Evolutionary conservation across 768 basidiomycete genomes (phyloP).

Genomic region (Mycena pura): DNA sequence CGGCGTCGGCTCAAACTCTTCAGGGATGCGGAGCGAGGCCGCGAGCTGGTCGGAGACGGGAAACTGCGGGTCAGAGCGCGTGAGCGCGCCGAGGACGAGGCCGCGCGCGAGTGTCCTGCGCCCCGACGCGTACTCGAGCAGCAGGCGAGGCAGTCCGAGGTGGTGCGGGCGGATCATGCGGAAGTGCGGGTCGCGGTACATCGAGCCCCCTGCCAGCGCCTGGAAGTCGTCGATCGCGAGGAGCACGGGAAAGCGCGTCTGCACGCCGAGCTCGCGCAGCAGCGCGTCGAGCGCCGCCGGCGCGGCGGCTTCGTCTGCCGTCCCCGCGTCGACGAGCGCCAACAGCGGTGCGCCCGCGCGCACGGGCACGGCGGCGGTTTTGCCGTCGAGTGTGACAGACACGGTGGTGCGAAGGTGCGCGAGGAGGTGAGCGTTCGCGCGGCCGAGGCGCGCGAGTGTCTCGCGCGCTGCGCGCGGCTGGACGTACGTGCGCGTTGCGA

Average conservation of each 20-base stretch:
- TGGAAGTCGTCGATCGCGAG: slow-evolving; percentile 91
- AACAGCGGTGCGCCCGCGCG: slow-evolving; percentile 54
- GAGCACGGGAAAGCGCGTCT: slow-evolving; percentile 80
- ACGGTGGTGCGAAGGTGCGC: slow-evolving; percentile 46
- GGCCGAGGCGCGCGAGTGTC: slow-evolving; percentile 65
- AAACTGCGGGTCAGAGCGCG: slow-evolving; percentile 64
- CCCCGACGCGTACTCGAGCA: slow-evolving; percentile 83
- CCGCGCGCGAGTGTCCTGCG: slow-evolving; percentile 71
- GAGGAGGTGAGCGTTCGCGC: slow-evolving; percentile 61
- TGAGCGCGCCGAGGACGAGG: slow-evolving; percentile 74
- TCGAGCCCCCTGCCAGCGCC: slow-evolving; percentile 69
- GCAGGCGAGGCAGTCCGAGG: slow-evolving; percentile 75
- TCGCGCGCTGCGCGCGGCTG: slow-evolving; percentile 72
- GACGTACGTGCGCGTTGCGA: slow-evolving; percentile 76
- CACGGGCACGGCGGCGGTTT: slow-evolving; percentile 43
- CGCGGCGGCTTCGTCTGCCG: slow-evolving; percentile 57
- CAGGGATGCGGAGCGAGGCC: slow-evolving; percentile 60
- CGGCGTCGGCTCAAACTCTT: slow-evolving; percentile 29
- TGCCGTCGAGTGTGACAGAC: slow-evolving; percentile 50
- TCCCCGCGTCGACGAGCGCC: slow-evolving; percentile 64
- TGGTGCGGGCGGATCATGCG: slow-evolving; percentile 74
- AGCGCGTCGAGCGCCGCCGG: slow-evolving; percentile 64
- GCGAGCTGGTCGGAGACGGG: slow-evolving; percentile 67
- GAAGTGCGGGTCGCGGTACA: slow-evolving; percentile 80
- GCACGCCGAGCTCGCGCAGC: slow-evolving; percentile 65